phyloP scores from a whole-genome alignment of 2,329 filamentous ascomycete species.

The Penicillium vulpinum region DNA sequence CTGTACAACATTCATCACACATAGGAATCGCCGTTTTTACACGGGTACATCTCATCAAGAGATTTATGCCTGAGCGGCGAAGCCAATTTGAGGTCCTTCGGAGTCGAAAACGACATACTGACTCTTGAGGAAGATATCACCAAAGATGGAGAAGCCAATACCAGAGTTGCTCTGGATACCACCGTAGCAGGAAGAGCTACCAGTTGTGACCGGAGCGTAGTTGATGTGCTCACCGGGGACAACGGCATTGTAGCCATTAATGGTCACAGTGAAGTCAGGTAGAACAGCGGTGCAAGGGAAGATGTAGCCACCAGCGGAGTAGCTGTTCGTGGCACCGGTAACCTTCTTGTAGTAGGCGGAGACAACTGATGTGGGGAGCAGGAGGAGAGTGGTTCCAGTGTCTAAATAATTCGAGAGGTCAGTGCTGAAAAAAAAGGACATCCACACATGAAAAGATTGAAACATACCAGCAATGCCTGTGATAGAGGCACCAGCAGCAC shows the following conservation, averaged over 20 bases:
- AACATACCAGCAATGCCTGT: conserved; percentile 55
- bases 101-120: conserved; percentile 72
- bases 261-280: conserved; percentile 56
- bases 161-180: conserved; percentile 67
- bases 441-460: background rate
- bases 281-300: conserved; percentile 54
- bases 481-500: conserved; percentile 44
- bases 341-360: conserved; percentile 62
- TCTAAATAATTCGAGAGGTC: conserved; percentile 41
- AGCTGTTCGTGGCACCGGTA: conserved; percentile 51
- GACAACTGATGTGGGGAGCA: conserved; percentile 58
- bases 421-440: background rate
- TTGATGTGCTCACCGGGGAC: conserved; percentile 59
- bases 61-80: conserved; percentile 44
- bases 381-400: conserved; percentile 68
- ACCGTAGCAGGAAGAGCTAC: conserved; percentile 64
- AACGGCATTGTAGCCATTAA: conserved; percentile 52
- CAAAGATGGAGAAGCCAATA: conserved; percentile 68
- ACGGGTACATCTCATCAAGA: background rate
- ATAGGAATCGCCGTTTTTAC: background rate
- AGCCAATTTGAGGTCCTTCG: conserved; percentile 49
- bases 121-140: conserved; percentile 77
- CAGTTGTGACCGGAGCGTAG: conserved; percentile 46
- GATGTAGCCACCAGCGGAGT: conserved; percentile 55
- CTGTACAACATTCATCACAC: conserved; percentile 5